These are phyloP conservation scores for Talaromyces nanjingensis DNA, from an alignment of 495 filamentous ascomycete species.

Conservation along the genomic window DNA sequence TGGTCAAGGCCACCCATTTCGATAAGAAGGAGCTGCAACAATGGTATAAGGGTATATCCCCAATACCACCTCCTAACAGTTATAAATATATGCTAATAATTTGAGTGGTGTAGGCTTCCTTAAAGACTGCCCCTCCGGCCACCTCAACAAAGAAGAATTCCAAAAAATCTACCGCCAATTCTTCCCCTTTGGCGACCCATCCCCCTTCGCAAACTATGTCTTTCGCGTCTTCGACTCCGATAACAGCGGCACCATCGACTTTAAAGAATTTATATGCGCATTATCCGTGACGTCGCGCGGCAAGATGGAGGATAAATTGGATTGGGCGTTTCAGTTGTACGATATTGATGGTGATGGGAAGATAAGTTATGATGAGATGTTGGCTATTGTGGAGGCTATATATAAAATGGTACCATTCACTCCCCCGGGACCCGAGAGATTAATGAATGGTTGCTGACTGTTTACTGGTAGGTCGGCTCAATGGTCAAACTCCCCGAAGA, in stretches of 20 bases:
- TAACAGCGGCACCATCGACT: conserved; percentile 95
- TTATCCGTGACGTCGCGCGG: conserved; percentile 93
- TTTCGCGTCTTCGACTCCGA: conserved; percentile 99
- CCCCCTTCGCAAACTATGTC: conserved; percentile 95
- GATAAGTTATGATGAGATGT: conserved; percentile 98
- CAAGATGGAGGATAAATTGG: conserved; percentile 98
- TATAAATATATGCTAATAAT: not conserved
- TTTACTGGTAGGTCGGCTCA: conserved; percentile 61
- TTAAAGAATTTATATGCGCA: conserved; percentile 99
- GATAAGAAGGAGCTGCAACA: conserved; percentile 99
- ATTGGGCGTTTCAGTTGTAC: conserved; percentile 99
- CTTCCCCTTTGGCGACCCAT: conserved; percentile 97
- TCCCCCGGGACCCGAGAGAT: too few relatives aligned
- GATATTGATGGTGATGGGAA: conserved; percentile 98
- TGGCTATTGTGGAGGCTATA: conserved; percentile 96
- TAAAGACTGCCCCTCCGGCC: conserved; percentile 95
- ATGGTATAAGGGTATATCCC: conserved; percentile 91
- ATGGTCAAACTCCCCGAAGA: conserved; percentile 99
- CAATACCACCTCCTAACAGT: conserved; percentile 21
- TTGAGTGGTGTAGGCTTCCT: conserved; percentile 65
- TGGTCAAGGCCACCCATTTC: conserved; percentile 94
- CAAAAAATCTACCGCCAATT: conserved; percentile 99
- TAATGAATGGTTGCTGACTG: too few relatives aligned
- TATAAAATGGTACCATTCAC: conserved; percentile 83
- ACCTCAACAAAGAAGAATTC: conserved; percentile 95